These are phyloP conservation scores for Huntiella omanensis DNA, from an alignment of 2,329 filamentous ascomycete genomes.

Conservation along the genomic window DNA sequence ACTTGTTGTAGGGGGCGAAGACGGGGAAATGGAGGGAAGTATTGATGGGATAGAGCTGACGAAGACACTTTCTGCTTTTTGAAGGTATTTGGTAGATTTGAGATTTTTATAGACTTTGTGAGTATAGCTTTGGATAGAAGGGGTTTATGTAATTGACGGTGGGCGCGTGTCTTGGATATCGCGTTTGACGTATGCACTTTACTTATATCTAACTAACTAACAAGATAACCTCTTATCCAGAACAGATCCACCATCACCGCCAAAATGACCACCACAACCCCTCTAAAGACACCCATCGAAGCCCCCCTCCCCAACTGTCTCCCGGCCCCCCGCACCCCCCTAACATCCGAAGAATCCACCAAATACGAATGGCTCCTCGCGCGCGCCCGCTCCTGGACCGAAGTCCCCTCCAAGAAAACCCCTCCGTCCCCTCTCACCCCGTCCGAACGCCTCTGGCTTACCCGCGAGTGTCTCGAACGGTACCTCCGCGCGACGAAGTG, in stretches of 20 bases:
- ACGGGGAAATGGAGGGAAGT: too few species aligned
- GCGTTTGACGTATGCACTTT: too few species aligned
- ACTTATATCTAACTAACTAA: neutral
- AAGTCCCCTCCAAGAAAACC: slow-evolving; percentile 34
- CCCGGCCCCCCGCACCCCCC: slow-evolving; percentile 33
- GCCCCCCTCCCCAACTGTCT: slow-evolving; percentile 37
- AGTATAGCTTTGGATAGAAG: too few species aligned
- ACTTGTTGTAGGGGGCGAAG: too few species aligned
- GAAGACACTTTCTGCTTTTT: neutral
- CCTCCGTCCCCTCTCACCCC: slow-evolving; percentile 51
- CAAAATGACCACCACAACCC: slow-evolving; percentile 12
- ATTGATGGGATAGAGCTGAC: too few species aligned
- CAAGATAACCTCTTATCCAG: neutral
- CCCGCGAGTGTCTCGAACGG: slow-evolving; percentile 74
- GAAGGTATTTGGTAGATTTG: neutral
- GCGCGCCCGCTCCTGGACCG: slow-evolving; percentile 32
- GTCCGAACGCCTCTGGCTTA: slow-evolving; percentile 73
- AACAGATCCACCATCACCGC: neutral
- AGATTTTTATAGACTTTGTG: too few species aligned
- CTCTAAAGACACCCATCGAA: slow-evolving; percentile 36
- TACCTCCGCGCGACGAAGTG: slow-evolving; percentile 92
- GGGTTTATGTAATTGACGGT: too few species aligned
- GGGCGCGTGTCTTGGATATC: too few species aligned
- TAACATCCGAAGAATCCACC: slow-evolving; percentile 57
- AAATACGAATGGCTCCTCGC: slow-evolving; percentile 69